phyloP scores from a whole-genome alignment of 805 yeast species.

The Teunomyces cretensis region DNA sequence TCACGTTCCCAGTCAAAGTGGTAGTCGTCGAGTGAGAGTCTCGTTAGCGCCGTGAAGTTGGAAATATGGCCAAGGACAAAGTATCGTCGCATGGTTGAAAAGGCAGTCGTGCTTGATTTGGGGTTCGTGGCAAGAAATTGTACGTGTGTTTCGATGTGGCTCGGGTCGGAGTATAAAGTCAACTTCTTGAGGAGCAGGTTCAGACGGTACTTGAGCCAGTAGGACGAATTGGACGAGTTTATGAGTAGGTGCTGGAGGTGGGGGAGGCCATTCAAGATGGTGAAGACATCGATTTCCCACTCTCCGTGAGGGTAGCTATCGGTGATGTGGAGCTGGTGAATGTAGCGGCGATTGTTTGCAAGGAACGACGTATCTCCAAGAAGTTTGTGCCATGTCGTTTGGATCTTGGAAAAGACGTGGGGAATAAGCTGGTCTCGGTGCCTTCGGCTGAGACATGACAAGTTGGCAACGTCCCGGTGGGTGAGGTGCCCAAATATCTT shows the following conservation, averaged over 20 bases:
- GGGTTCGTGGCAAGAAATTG: conserved; percentile 5
- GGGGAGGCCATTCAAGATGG: conserved; percentile 20
- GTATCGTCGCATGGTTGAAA: conserved; percentile 22
- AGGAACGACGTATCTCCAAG: conserved; percentile 8
- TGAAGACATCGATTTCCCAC: conserved; percentile 33
- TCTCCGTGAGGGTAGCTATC: conserved; percentile 36
- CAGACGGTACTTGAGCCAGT: conserved; percentile 41
- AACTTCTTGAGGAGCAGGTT: conserved; percentile 18
- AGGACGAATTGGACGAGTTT: conserved; percentile 36
- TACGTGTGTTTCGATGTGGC: conserved; percentile 17
- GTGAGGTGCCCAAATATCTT: conserved; percentile 6
- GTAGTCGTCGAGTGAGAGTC: conserved; percentile 39
- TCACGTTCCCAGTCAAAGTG: conserved; percentile 42
- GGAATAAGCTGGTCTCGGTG: conserved; percentile 19
- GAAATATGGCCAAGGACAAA: conserved; percentile 47
- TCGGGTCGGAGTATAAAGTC: conserved; percentile 25
- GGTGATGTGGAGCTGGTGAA: conserved; percentile 26
- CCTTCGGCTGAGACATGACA: conserved; percentile 14
- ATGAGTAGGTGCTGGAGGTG: conserved; percentile 22
- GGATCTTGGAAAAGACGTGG: conserved; percentile 20
- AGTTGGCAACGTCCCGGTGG: conserved; percentile 11
- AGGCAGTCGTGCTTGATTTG: background rate
- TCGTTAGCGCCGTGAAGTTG: conserved; percentile 31
- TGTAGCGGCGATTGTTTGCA: conserved; percentile 8
- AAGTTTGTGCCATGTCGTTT: conserved; percentile 27